These are phyloP conservation scores for Phytopythium chamaehyphon DNA, from an alignment of 352 stramenopile genomes.

Conservation along the genomic window DNA sequence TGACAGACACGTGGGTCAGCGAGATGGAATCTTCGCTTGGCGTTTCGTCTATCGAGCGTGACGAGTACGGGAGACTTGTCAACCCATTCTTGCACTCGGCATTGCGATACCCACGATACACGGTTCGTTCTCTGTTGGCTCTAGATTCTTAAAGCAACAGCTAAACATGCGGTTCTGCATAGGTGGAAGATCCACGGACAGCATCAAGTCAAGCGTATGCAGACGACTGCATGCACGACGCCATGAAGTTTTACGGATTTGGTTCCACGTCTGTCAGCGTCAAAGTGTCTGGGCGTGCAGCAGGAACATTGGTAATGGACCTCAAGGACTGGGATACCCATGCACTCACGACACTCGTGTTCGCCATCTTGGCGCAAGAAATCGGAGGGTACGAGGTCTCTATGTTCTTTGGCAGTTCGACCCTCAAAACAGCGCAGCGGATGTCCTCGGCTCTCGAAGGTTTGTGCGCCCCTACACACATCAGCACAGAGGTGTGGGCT, in stretches of 20 bases:
- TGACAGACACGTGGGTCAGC: conserved; percentile 28
- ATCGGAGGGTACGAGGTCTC: conserved; percentile 47
- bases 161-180: no score
- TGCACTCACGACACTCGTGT: conserved; percentile 35
- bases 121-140: conserved; percentile 3
- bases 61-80: conserved; percentile 18
- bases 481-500: conserved; percentile 5
- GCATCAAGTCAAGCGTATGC: conserved; percentile 11
- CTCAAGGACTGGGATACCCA: conserved; percentile 5
- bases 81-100: conserved; percentile 35
- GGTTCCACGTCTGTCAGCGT: no score
- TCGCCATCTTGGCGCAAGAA: conserved; percentile 47
- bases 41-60: conserved; percentile 15
- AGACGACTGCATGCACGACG: no score
- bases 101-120: conserved; percentile 20
- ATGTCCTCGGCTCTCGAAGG: conserved; percentile 19
- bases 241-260: no score
- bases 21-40: conserved; percentile 13
- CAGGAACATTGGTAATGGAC: conserved; percentile 22
- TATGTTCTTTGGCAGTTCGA: conserved; percentile 17
- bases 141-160: not conserved
- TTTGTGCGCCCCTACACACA: conserved; percentile 5
- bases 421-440: conserved; percentile 20
- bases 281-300: conserved; percentile 10
- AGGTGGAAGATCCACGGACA: conserved; percentile 27